Evolutionary conservation across 2,329 filamentous ascomycete genomes (phyloP).

Genomic region (Venturia aucupariae): DNA sequence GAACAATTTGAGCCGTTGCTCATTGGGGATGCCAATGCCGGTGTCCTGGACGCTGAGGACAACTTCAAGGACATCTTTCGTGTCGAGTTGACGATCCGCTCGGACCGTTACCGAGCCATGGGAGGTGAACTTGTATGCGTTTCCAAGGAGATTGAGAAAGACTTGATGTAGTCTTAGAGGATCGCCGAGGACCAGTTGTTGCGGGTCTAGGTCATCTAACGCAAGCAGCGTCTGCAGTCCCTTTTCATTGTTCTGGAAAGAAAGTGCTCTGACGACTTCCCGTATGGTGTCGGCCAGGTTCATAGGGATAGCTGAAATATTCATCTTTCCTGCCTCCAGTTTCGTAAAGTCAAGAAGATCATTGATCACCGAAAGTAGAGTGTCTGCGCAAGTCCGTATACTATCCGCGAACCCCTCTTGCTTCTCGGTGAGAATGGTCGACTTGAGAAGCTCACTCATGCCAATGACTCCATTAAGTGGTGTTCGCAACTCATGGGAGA

Average conservation of each 20-base stretch:
- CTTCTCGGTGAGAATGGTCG: slow-evolving; percentile 45
- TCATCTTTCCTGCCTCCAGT: slow-evolving; percentile 45
- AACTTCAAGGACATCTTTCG: slow-evolving; percentile 59
- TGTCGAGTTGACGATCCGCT: slow-evolving; percentile 63
- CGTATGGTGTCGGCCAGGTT: slow-evolving; percentile 49
- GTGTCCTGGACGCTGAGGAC: slow-evolving; percentile 85
- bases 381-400: slow-evolving; percentile 54
- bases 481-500: slow-evolving; percentile 49
- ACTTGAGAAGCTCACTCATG: slow-evolving; percentile 53
- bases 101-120: slow-evolving; percentile 77
- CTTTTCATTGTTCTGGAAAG: slow-evolving; percentile 53
- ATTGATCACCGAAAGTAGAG: slow-evolving; percentile 43
- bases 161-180: slow-evolving; percentile 43
- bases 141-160: slow-evolving; percentile 74
- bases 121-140: slow-evolving; percentile 90
- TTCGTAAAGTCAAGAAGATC: slow-evolving; percentile 45
- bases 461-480: slow-evolving; percentile 47
- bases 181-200: slow-evolving; percentile 44
- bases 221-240: slow-evolving; percentile 50
- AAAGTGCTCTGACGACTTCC: slow-evolving; percentile 54
- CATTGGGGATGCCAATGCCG: slow-evolving; percentile 79
- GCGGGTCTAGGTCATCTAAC: slow-evolving; percentile 41
- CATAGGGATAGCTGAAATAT: slow-evolving; percentile 50
- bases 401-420: slow-evolving; percentile 55
- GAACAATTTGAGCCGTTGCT: slow-evolving; percentile 78